Percentiles rank a stretch among this genome's conserved stretches.
These are phyloP conservation scores for Sphagnum contortum DNA, from an alignment of 225 moss, liverwort and hornwort species.

Conservation along the genomic window DNA sequence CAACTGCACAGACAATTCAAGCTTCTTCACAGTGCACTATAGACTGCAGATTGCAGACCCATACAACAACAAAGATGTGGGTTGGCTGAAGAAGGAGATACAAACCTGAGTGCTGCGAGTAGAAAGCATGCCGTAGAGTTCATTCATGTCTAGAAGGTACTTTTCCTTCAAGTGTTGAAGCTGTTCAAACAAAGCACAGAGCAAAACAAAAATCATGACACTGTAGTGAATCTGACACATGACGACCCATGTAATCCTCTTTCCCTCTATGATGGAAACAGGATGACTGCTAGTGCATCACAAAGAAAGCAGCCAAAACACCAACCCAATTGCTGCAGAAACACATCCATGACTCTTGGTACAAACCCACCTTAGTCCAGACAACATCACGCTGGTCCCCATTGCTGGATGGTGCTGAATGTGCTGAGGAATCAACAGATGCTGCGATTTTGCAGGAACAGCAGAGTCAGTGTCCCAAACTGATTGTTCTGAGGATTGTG, in stretches of 20 bases:
- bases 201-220: no score
- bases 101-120: slow-evolving; percentile 45
- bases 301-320: no score
- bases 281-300: no score
- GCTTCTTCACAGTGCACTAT: no score
- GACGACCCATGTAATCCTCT: no score
- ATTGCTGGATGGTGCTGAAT: slow-evolving; percentile 16
- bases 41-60: no score
- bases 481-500: background rate
- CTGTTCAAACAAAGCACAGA: slow-evolving; percentile 18
- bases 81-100: background rate
- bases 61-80: background rate
- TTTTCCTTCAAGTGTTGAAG: slow-evolving; percentile 64
- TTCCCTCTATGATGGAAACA: no score
- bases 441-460: slow-evolving; percentile 18
- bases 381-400: slow-evolving; percentile 46
- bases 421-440: slow-evolving; percentile 45
- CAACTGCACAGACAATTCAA: background rate
- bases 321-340: no score
- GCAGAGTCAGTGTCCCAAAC: background rate
- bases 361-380: slow-evolving; percentile 36
- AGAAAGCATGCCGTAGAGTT: slow-evolving; percentile 49
- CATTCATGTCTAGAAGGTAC: slow-evolving; percentile 52
- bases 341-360: no score
- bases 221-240: no score